Evolutionary conservation across 192 early-diverging fungal genomes (phyloP), one percentile per base, ranked within the genome.

Genomic region (Gigaspora rosea): DNA sequence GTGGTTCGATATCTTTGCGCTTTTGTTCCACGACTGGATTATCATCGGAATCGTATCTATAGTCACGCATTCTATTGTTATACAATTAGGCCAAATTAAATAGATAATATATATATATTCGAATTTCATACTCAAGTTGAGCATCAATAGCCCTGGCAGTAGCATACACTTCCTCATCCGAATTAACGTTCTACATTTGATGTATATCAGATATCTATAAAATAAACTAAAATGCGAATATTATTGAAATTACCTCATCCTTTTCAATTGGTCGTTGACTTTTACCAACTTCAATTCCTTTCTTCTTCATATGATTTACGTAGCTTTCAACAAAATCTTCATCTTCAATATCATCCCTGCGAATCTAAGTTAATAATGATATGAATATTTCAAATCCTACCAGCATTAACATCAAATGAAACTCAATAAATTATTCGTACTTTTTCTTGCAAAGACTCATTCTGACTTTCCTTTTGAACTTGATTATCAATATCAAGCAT

Each of bases 141-240:
- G 80, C 86, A 58, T 89, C 91, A 20, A 94, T 79, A 35, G 91
- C 92, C 12, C 87, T 80, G 4, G 93, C 94, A 20, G 94, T 90
- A 4, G 91, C 90, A 81, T 95, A 95, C 2, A 95, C 94, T 80
- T 94, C 93, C 72, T 94, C 94, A 75, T 95, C 94, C 58, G 91
- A 93, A 79, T 94, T 90, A 8, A 80, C 87, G 64, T 92, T 81
- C 85, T 84, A 80, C 12, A 54, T 41, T 66, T 18, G 36, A 66
- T 4, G 7, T 41, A 65, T 7, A 41, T 41, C 2, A 35, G 33
- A 63, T 63, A 8, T 66, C 16, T 41, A 41, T 41, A 41, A 27
- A 27, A 41, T 41, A 41, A 41, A 41, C 41, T 41, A 41, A 41
- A 41, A 41, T 41, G 41, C 7, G 41, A 7, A 41, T 41, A 41